phyloP scores from a whole-genome alignment of 192 early-diverging fungal genomes.

The Gorgonomyces haynaldii region DNA sequence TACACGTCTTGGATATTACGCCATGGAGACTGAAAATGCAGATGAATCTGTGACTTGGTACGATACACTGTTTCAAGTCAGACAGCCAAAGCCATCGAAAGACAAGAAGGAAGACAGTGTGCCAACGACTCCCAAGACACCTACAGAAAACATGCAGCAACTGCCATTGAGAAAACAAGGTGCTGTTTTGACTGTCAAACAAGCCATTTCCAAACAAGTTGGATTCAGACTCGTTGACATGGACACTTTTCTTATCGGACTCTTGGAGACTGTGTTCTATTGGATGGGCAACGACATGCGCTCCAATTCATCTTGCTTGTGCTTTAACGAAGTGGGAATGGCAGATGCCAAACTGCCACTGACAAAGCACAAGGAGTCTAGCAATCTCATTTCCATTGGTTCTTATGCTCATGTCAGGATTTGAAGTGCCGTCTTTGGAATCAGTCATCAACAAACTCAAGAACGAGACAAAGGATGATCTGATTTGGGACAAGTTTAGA shows the following conservation, averaged over 20 bases:
- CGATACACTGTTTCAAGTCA: slow-evolving; percentile 22
- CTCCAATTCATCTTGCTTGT: slow-evolving; percentile 17
- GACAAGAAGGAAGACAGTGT: slow-evolving; percentile 14
- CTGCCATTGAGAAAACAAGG: slow-evolving; percentile 16
- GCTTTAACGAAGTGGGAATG: slow-evolving; percentile 28
- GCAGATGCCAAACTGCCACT: slow-evolving; percentile 19
- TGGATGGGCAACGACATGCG: slow-evolving; percentile 44
- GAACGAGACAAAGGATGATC: slow-evolving; percentile 23
- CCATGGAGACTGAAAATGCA: slow-evolving; percentile 23
- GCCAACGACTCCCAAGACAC: not conserved
- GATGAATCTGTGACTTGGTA: slow-evolving; percentile 21
- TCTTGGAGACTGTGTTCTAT: slow-evolving; percentile 22
- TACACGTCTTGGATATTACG: slow-evolving; percentile 38
- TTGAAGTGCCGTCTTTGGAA: slow-evolving; percentile 39
- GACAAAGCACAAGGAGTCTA: not conserved
- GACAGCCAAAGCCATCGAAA: not conserved
- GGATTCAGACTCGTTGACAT: slow-evolving; percentile 39
- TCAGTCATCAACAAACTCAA: slow-evolving; percentile 26
- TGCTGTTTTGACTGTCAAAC: slow-evolving; percentile 14
- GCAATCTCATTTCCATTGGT: slow-evolving; percentile 11
- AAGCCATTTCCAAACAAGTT: slow-evolving; percentile 16
- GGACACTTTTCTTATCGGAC: slow-evolving; percentile 35
- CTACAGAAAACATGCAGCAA: slow-evolving; percentile 7
- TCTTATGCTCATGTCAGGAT: slow-evolving; percentile 11
- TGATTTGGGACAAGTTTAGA: slow-evolving; percentile 21